These are phyloP conservation scores for Tetrapisispora arboricola DNA, from an alignment of 805 yeast species.

Conservation along the genomic window DNA sequence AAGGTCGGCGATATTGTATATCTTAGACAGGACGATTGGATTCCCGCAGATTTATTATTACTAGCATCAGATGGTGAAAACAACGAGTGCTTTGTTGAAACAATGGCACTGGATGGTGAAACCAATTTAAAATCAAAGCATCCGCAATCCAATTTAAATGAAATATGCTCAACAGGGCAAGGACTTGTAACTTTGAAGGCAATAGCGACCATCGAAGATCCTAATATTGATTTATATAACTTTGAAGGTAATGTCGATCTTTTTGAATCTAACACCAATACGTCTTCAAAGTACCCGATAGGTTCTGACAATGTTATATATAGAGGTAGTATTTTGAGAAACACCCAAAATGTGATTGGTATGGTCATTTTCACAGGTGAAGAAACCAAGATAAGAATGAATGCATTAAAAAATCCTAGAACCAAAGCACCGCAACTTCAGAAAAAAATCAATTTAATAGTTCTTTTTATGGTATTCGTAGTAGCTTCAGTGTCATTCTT, in stretches of 20 bases:
- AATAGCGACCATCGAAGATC: slow-evolving; percentile 70
- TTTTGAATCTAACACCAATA: slow-evolving; percentile 27
- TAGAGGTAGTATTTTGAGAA: slow-evolving; percentile 83
- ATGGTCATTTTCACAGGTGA: slow-evolving; percentile 89
- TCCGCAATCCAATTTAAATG: slow-evolving; percentile 56
- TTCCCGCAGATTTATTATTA: slow-evolving; percentile 83
- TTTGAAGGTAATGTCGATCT: slow-evolving; percentile 68
- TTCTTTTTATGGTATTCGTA: slow-evolving; percentile 75
- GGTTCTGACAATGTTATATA: slow-evolving; percentile 78
- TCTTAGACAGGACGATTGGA: slow-evolving; percentile 73
- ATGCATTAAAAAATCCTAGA: slow-evolving; percentile 81
- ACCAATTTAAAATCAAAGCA: slow-evolving; percentile 73
- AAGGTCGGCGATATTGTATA: slow-evolving; percentile 80
- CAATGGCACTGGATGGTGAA: slow-evolving; percentile 97
- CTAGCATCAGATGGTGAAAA: slow-evolving; percentile 53
- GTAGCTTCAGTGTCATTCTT: slow-evolving; percentile 68
- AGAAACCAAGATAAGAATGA: slow-evolving; percentile 92
- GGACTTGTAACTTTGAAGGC: slow-evolving; percentile 43
- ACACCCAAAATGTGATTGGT: slow-evolving; percentile 67
- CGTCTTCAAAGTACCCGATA: slow-evolving; percentile 41
- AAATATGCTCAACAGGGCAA: slow-evolving; percentile 38
- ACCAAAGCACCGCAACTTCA: slow-evolving; percentile 91
- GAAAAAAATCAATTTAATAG: slow-evolving; percentile 69
- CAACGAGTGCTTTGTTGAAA: slow-evolving; percentile 70
- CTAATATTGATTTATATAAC: slow-evolving; percentile 82